phyloP scores from a whole-genome alignment of 2,329 filamentous ascomycete genomes.

The Sclerotinia glacialis region DNA sequence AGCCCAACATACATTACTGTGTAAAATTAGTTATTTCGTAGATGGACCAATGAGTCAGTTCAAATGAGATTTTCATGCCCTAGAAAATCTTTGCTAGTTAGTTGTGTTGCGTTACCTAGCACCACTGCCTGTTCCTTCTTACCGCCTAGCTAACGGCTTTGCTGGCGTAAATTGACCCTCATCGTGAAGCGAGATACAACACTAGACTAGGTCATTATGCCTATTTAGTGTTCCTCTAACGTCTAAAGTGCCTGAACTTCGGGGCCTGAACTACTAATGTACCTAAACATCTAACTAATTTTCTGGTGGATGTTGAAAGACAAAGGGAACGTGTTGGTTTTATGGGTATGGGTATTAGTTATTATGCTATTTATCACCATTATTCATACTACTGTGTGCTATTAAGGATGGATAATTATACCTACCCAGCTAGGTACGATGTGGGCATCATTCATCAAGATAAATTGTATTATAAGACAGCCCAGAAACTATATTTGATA shows the following conservation, averaged over 20 bases:
- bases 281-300: neutral
- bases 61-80: slow-evolving; percentile 11
- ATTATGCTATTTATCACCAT: neutral
- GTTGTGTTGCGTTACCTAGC: neutral
- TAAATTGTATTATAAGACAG: neutral
- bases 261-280: neutral
- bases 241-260: slow-evolving; percentile 1
- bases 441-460: neutral
- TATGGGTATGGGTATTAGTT: neutral
- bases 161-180: slow-evolving; percentile 3
- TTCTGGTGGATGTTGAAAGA: no score
- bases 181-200: neutral
- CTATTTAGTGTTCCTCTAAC: neutral
- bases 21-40: neutral
- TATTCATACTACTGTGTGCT: neutral
- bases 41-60: neutral
- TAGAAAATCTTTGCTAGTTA: slow-evolving; percentile 1
- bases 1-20: neutral
- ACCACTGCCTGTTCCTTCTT: neutral
- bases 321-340: slow-evolving; percentile 6
- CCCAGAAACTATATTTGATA: neutral
- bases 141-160: slow-evolving; percentile 8
- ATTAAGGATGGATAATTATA: neutral
- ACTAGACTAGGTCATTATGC: slow-evolving; percentile 1
- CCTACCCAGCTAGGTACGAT: neutral